A percentile compares a stretch with the other conserved stretches of the same genome.
Conservation (phyloP, 805 yeast species). For the Candida sanyiensis region DNA sequence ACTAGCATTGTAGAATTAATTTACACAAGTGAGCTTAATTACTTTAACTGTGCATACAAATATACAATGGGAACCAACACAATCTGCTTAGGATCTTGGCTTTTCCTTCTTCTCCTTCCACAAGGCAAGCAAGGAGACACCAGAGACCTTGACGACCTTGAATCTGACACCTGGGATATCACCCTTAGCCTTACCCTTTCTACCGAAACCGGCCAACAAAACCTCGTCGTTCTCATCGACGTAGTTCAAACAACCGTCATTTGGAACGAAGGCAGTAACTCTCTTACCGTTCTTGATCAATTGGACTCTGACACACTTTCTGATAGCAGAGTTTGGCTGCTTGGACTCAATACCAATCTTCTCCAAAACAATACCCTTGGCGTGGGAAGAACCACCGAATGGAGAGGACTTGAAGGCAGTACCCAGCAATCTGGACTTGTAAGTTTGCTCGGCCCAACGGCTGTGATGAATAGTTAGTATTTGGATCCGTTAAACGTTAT, state of each 20-base stretch:
- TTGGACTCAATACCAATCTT: constrained; percentile 99
- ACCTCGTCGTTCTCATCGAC: constrained; percentile 99
- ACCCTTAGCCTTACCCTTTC: constrained; percentile 99
- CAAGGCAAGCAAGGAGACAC: constrained; percentile 98
- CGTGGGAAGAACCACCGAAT: constrained; percentile 99
- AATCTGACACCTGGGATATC: constrained; percentile 99
- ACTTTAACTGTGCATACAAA: constrained; percentile 26
- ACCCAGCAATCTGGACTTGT: constrained; percentile 98
- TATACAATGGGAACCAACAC: constrained; percentile 16
- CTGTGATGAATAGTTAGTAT: constrained; percentile 29
- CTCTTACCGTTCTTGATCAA: constrained; percentile 99
- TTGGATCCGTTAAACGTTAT: not conserved
- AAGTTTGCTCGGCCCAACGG: constrained; percentile 99
- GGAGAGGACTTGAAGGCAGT: constrained; percentile 99
- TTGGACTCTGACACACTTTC: constrained; percentile 99
- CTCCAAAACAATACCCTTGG: constrained; percentile 99
- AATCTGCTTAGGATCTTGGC: constrained; percentile 86
- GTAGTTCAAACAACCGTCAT: constrained; percentile 99
- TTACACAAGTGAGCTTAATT: constrained; percentile 1
- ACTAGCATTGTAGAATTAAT: not conserved
- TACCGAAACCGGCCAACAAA: constrained; percentile 99
- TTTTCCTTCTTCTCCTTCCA: constrained; percentile 99
- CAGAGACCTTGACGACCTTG: constrained; percentile 99
- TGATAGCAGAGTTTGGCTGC: constrained; percentile 99
- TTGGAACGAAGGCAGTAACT: constrained; percentile 99